These are phyloP conservation scores for Micromonas pusilla DNA, from an alignment of 139 green algal genomes.

Conservation along the genomic window DNA sequence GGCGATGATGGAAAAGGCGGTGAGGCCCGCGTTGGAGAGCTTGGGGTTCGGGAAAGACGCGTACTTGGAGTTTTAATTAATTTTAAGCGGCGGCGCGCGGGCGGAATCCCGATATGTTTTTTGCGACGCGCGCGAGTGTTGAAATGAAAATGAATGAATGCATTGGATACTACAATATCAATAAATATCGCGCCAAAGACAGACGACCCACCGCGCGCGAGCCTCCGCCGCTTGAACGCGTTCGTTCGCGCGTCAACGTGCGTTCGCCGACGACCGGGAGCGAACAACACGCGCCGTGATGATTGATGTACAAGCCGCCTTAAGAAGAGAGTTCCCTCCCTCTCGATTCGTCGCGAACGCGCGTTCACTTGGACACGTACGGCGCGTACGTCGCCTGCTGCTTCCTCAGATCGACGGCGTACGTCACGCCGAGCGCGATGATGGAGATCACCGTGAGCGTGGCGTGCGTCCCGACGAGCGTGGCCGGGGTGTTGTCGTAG, in stretches of 20 bases:
- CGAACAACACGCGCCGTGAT: too few relatives aligned
- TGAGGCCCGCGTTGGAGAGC: conserved; percentile 65
- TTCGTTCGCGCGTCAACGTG: too few relatives aligned
- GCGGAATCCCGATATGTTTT: not conserved
- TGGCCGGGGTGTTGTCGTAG: not conserved
- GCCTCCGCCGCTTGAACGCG: too few relatives aligned
- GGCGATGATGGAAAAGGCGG: conserved; percentile 80
- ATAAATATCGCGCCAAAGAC: too few relatives aligned
- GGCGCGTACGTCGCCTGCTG: not conserved
- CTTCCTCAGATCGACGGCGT: conserved; percentile 1
- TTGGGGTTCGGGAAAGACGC: conserved; percentile 50
- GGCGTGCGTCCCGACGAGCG: not conserved
- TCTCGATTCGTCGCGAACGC: not conserved
- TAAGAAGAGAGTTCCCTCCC: not conserved
- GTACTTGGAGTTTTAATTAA: not conserved
- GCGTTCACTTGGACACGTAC: not conserved
- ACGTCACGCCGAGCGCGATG: not conserved
- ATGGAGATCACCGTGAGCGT: conserved; percentile 16
- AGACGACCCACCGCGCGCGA: too few relatives aligned
- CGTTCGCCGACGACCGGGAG: too few relatives aligned
- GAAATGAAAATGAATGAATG: too few relatives aligned
- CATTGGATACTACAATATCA: too few relatives aligned
- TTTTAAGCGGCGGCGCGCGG: not conserved
- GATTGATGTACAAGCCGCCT: too few relatives aligned
- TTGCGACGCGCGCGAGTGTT: too few relatives aligned